Evolutionary conservation across 805 yeast genomes (phyloP).

Genomic region (Suhomyces emberorum): DNA sequence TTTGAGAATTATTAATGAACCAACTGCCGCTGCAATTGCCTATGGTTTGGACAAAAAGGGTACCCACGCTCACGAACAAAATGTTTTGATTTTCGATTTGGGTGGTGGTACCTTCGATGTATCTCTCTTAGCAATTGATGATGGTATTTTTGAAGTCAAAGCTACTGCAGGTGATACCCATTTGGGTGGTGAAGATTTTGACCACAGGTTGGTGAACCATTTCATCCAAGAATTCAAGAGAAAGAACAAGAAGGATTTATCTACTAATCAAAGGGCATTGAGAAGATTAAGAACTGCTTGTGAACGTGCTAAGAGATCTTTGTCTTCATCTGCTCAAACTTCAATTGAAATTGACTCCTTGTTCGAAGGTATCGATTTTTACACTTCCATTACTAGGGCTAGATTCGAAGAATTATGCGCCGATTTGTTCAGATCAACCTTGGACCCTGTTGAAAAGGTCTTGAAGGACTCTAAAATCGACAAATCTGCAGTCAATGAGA

Average conservation of each 20-base stretch:
- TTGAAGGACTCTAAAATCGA: conserved; percentile 88
- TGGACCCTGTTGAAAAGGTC: conserved; percentile 95
- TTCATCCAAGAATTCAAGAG: conserved; percentile 91
- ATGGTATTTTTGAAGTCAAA: conserved; percentile 88
- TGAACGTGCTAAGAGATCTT: conserved; percentile 96
- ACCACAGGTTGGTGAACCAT: conserved; percentile 83
- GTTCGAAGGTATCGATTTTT: conserved; percentile 91
- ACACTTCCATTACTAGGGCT: conserved; percentile 94
- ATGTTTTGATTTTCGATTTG: conserved; percentile 87
- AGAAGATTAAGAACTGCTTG: conserved; percentile 96
- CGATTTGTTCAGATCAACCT: conserved; percentile 88
- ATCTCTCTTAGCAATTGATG: conserved; percentile 80
- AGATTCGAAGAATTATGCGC: conserved; percentile 95
- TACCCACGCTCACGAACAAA: conserved; percentile 64
- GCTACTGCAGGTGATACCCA: conserved; percentile 97
- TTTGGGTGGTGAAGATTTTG: conserved; percentile 97
- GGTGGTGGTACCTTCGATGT: conserved; percentile 99
- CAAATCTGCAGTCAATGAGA: conserved; percentile 86
- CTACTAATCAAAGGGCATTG: conserved; percentile 78
- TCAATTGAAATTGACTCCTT: conserved; percentile 95
- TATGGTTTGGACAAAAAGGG: conserved; percentile 48
- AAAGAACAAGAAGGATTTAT: conserved; percentile 83
- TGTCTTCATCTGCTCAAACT: conserved; percentile 92
- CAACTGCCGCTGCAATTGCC: conserved; percentile 46
- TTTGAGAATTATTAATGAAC: conserved; percentile 43